A percentile compares a stretch with the other conserved stretches of the same genome.
phyloP scores from a whole-genome alignment of 768 basidiomycete species.

The Filobasidium floriforme region DNA sequence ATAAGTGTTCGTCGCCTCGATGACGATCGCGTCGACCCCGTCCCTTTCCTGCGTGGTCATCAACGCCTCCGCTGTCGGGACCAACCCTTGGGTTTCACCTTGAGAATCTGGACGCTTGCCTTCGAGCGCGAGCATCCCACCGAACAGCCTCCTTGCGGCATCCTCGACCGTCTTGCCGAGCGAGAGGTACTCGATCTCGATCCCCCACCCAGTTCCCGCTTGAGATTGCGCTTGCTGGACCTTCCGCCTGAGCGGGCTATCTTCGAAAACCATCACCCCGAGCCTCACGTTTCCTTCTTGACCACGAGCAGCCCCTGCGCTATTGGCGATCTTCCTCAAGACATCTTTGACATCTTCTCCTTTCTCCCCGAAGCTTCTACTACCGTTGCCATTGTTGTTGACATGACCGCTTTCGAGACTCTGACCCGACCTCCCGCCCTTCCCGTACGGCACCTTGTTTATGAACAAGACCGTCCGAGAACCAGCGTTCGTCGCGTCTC shows the following conservation, averaged over 20 bases:
- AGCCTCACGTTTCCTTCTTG: conserved; percentile 2
- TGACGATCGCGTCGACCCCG: conserved; percentile 71
- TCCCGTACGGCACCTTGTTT: not conserved
- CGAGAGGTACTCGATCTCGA: conserved; percentile 8
- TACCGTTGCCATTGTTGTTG: not conserved
- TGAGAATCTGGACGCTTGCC: not conserved
- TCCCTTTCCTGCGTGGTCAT: conserved; percentile 30
- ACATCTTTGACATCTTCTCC: conserved; percentile 5
- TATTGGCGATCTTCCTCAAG: not conserved
- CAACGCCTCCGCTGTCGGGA: not conserved
- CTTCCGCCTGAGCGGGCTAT: conserved; percentile 10
- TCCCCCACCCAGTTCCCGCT: not conserved
- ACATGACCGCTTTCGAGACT: not conserved
- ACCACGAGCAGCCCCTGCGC: too few species aligned
- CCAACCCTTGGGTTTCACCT: too few species aligned
- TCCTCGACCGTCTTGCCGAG: conserved; percentile 49
- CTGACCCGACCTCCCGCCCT: not conserved
- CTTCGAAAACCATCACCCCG: conserved; percentile 34
- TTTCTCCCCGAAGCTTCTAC: not conserved
- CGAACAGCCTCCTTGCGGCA: conserved; percentile 75
- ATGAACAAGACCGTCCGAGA: conserved; percentile 5
- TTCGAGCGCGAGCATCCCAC: conserved; percentile 76
- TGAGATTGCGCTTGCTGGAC: not conserved
- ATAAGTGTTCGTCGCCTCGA: conserved; percentile 74
- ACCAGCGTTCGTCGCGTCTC: not conserved